A percentile compares a stretch with the other conserved stretches of the same genome.
Evolutionary conservation across 2,329 filamentous ascomycete genomes (phyloP).

Genomic region (Sclerotiophoma versabilis): DNA sequence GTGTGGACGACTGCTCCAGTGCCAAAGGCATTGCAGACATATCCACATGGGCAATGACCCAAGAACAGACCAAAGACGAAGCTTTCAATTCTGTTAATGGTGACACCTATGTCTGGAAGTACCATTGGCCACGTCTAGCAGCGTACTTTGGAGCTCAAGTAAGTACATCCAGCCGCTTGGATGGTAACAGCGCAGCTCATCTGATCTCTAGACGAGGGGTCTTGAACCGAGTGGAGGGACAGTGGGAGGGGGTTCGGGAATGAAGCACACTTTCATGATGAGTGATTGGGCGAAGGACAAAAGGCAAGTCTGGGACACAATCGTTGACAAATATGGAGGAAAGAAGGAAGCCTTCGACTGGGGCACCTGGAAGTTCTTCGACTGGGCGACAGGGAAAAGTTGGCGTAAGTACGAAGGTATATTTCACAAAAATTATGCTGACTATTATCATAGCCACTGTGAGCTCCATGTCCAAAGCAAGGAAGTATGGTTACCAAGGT

Average conservation of each 20-base stretch:
- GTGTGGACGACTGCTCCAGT: not conserved
- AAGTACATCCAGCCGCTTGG: not conserved
- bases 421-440: too few species aligned
- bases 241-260: not conserved
- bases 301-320: not conserved
- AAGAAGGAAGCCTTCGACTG: conserved; percentile 12
- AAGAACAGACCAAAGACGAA: not conserved
- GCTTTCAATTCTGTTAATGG: not conserved
- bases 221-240: not conserved
- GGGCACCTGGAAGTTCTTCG: conserved; percentile 10
- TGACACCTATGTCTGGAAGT: not conserved
- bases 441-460: too few species aligned
- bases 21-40: not conserved
- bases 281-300: conserved; percentile 9
- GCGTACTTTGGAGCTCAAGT: not conserved
- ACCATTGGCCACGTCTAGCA: not conserved
- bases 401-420: too few species aligned
- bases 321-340: conserved; percentile 5
- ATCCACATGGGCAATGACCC: not conserved
- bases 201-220: too few species aligned
- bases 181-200: too few species aligned
- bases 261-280: not conserved
- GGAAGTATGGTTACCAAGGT: too few species aligned
- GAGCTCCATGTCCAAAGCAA: too few species aligned
- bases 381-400: conserved; percentile 3